Evolutionary conservation across 2,329 filamentous ascomycete genomes (phyloP).

Genomic region (Chrysoporthe austroafricana): DNA sequence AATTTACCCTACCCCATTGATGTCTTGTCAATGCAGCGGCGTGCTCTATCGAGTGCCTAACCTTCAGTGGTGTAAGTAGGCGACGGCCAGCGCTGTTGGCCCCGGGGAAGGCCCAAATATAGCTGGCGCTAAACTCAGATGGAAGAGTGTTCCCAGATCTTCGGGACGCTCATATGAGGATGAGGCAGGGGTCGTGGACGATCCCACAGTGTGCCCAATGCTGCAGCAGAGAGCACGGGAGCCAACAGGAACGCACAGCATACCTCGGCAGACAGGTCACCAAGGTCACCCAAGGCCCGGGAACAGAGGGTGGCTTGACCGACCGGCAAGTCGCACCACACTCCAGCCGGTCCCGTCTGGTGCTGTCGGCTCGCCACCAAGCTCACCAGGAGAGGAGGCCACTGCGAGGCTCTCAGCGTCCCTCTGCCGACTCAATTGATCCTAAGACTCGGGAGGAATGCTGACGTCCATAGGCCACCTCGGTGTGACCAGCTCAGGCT

Average conservation of each 20-base stretch:
- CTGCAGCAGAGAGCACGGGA: neutral
- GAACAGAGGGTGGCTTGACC: neutral
- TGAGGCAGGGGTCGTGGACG: conserved; percentile 19
- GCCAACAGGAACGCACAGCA: neutral
- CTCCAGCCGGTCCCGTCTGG: neutral
- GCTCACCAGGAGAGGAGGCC: neutral
- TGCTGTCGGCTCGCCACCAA: neutral
- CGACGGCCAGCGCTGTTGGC: conserved; percentile 5
- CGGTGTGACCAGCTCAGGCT: neutral
- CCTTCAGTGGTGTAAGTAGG: conserved; percentile 2
- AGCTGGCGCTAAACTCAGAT: conserved; percentile 29
- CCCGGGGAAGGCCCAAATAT: conserved; percentile 18
- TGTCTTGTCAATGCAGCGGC: neutral
- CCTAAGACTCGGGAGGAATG: neutral
- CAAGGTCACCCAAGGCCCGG: neutral
- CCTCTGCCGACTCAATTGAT: neutral
- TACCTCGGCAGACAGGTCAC: neutral
- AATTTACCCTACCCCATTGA: neutral
- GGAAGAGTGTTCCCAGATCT: conserved; percentile 26
- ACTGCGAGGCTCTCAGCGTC: neutral
- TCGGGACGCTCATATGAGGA: conserved; percentile 16
- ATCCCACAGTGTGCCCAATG: neutral
- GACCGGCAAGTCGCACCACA: neutral
- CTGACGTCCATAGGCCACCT: neutral
- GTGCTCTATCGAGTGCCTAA: neutral